Conservation (phyloP, 345 rosid genomes). For the Eutrema japonicum region DNA sequence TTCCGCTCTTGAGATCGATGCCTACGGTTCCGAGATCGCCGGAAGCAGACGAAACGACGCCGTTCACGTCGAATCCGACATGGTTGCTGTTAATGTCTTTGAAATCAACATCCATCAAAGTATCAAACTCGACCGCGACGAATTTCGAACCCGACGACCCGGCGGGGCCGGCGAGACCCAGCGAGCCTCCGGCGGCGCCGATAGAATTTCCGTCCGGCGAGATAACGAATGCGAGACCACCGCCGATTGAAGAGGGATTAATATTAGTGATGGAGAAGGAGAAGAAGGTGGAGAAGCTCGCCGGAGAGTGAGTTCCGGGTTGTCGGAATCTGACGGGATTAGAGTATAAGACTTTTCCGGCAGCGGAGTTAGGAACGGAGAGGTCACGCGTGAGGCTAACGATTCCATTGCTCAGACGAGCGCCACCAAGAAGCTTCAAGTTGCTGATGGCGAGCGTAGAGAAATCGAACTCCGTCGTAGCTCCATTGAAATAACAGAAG, state of each 20-base stretch:
- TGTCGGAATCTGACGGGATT: conserved; percentile 81
- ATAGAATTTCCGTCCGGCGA: conserved; percentile 58
- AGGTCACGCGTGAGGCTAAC: conserved; percentile 87
- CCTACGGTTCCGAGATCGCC: conserved; percentile 57
- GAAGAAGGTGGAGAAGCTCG: conserved; percentile 81
- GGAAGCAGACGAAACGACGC: conserved; percentile 57
- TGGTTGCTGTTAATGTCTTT: conserved; percentile 84
- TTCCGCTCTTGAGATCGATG: conserved; percentile 80
- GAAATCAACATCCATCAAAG: conserved; percentile 79
- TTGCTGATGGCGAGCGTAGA: conserved; percentile 70
- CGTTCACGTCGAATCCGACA: conserved; percentile 75
- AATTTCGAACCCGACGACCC: conserved; percentile 48
- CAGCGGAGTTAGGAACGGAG: conserved; percentile 78
- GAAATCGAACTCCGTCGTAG: conserved; percentile 72
- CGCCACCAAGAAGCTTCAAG: conserved; percentile 83
- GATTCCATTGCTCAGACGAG: conserved; percentile 79
- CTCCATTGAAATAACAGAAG: conserved; percentile 18
- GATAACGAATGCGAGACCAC: conserved; percentile 80
- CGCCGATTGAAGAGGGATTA: conserved; percentile 84
- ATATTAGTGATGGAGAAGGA: conserved; percentile 68
- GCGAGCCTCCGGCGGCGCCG: conserved; percentile 69
- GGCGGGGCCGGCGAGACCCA: conserved; percentile 52
- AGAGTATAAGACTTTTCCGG: conserved; percentile 74
- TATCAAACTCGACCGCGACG: conserved; percentile 86
- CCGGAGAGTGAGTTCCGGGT: conserved; percentile 55